A percentile compares a stretch with the other conserved stretches of the same genome.
These are phyloP conservation scores for Fusarium buxicola DNA, from an alignment of 2,329 filamentous ascomycete genomes.

Conservation along the genomic window DNA sequence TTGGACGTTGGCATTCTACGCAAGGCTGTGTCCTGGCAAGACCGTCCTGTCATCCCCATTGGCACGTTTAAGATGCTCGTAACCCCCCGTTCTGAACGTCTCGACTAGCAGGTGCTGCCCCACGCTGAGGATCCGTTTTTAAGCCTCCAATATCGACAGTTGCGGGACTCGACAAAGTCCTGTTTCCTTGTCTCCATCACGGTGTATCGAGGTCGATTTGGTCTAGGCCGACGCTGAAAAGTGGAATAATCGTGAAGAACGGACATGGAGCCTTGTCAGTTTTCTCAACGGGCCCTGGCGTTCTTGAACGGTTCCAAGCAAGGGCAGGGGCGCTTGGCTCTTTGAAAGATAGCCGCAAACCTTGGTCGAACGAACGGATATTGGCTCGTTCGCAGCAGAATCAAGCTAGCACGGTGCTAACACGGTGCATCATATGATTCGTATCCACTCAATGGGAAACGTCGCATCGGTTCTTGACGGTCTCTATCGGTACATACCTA, in stretches of 20 bases:
- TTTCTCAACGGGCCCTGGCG: constrained; percentile 27
- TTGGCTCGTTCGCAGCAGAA: constrained; percentile 1
- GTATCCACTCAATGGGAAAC: constrained; percentile 31
- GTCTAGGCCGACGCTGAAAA: constrained; percentile 32
- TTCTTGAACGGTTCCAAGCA: constrained; percentile 23
- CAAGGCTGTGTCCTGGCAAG: constrained; percentile 17
- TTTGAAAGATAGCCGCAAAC: constrained; percentile 18
- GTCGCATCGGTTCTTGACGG: constrained; percentile 28
- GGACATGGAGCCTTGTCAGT: constrained; percentile 27
- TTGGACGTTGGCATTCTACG: constrained; percentile 34
- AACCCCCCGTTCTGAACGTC: constrained; percentile 26
- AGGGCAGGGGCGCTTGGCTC: constrained; percentile 24
- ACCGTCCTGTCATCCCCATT: constrained; percentile 26
- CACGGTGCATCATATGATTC: constrained; percentile 22
- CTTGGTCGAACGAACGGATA: constrained; percentile 1
- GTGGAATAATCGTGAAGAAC: constrained; percentile 27
- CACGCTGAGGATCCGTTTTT: constrained; percentile 16
- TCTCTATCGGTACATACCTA: constrained; percentile 20
- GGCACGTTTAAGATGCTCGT: constrained; percentile 34
- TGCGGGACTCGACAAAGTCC: background rate
- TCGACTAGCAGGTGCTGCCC: constrained; percentile 16
- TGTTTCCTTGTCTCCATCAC: constrained; percentile 20
- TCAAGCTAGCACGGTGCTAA: constrained; percentile 16
- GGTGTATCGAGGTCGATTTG: constrained; percentile 24
- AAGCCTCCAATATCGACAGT: background rate